Percentiles rank a stretch among this genome's conserved stretches.
These are phyloP conservation scores for Pythium scleroteichum DNA, from an alignment of 352 stramenopile genomes.

Conservation along the genomic window DNA sequence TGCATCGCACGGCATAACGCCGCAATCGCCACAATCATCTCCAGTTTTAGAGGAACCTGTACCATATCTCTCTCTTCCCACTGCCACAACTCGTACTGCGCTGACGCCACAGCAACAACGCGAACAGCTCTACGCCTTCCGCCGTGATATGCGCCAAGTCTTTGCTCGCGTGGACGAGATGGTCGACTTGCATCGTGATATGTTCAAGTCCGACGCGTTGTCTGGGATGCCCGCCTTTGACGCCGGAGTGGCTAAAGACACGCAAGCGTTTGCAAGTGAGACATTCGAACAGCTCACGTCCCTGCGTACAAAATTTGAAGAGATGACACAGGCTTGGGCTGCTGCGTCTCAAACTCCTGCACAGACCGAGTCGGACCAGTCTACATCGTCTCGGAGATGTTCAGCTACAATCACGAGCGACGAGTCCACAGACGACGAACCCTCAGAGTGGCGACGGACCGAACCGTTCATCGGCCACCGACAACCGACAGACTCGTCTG, in stretches of 20 bases:
- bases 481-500: too few species aligned
- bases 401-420: too few species aligned
- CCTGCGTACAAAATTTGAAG: constrained; percentile 42
- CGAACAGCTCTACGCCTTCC: constrained; percentile 62
- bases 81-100: neutral
- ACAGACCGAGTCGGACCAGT: neutral
- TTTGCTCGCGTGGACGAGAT: constrained; percentile 67
- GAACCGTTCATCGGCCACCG: too few species aligned
- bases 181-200: constrained; percentile 57
- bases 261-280: constrained; percentile 33
- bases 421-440: too few species aligned
- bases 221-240: constrained; percentile 41
- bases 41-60: too few species aligned
- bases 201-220: constrained; percentile 55
- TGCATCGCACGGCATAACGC: too few species aligned
- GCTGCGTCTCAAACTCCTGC: too few species aligned
- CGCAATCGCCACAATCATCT: too few species aligned
- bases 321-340: constrained; percentile 32
- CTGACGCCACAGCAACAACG: constrained; percentile 31
- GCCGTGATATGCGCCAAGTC: constrained; percentile 57
- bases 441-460: too few species aligned
- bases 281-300: constrained; percentile 48
- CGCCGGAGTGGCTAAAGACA: constrained; percentile 27
- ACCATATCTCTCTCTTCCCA: neutral
- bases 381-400: too few species aligned